A percentile compares a stretch with the other conserved stretches of the same genome.
phyloP scores from a whole-genome alignment of 1,284 basidiomycete genomes.

The Neonothopanus nambi region DNA sequence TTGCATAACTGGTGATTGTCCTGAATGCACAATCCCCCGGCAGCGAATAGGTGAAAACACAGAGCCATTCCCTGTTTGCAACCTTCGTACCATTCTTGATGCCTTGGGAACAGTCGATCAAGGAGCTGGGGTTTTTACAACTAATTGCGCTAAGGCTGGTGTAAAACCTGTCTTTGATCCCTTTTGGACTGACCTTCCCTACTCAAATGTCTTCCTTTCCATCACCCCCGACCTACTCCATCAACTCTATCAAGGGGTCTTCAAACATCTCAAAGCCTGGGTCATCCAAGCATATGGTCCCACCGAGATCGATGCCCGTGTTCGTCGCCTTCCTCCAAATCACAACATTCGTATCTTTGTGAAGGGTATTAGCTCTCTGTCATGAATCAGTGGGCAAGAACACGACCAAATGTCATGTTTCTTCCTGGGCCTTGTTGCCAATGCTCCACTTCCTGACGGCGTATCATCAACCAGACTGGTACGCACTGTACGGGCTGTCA shows the following conservation, averaged over 20 bases:
- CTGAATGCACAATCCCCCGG: slow-evolving; percentile 20
- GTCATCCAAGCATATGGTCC: background rate
- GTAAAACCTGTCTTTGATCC: slow-evolving; percentile 1
- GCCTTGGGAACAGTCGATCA: background rate
- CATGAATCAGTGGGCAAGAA: too few species aligned
- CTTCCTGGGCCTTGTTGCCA: background rate
- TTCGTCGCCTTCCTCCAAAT: too few species aligned
- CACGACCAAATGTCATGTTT: background rate
- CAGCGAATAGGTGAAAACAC: background rate
- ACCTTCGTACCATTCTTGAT: background rate
- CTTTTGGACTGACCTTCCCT: slow-evolving; percentile 4
- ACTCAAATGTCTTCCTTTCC: background rate
- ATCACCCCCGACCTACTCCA: slow-evolving; percentile 3
- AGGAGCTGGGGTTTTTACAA: too few species aligned
- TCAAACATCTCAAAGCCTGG: background rate
- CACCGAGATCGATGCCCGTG: background rate
- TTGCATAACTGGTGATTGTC: too few species aligned
- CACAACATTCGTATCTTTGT: too few species aligned
- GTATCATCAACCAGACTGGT: background rate
- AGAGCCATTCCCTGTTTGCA: background rate
- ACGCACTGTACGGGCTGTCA: background rate
- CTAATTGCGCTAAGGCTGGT: too few species aligned
- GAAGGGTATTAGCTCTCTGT: too few species aligned
- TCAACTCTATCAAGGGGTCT: slow-evolving; percentile 3
- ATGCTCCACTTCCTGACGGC: background rate